Evolutionary conservation across 345 rosid genomes (phyloP).

Genomic region (Euphorbia tirucalli): DNA sequence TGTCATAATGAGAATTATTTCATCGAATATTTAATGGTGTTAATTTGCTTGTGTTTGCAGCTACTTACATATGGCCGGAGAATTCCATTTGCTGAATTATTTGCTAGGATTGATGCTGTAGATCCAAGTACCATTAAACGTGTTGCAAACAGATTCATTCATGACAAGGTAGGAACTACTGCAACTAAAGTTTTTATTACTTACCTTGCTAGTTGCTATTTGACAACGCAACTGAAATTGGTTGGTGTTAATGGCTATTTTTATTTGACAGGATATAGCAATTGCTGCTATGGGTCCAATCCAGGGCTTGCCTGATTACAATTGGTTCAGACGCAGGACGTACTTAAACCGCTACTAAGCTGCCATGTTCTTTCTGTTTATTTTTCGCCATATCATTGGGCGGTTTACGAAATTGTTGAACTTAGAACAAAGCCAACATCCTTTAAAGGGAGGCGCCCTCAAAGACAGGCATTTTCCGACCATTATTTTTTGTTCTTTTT

Average conservation of each 20-base stretch:
- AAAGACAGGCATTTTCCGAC: constrained; percentile 17
- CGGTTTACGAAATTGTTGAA: constrained; percentile 19
- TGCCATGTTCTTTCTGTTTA: background rate
- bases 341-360: constrained; percentile 88
- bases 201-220: background rate
- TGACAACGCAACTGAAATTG: background rate
- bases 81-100: constrained; percentile 80
- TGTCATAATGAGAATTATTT: background rate
- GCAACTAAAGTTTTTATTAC: background rate
- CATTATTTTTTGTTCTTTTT: constrained; percentile 9
- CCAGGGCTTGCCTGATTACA: constrained; percentile 86
- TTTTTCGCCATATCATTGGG: background rate
- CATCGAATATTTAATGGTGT: background rate
- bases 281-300: constrained; percentile 96
- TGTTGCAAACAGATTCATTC: constrained; percentile 82
- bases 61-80: constrained; percentile 93
- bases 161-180: constrained; percentile 61
- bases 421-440: constrained; percentile 17
- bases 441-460: constrained; percentile 10
- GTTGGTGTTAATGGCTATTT: background rate
- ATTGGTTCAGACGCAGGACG: constrained; percentile 99
- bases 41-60: constrained; percentile 39
- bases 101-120: constrained; percentile 93
- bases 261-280: constrained; percentile 68
- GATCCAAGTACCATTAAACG: constrained; percentile 81